Evolutionary conservation across 2,329 filamentous ascomycete genomes (phyloP).

Genomic region (Ophidiomyces ophidiicola): DNA sequence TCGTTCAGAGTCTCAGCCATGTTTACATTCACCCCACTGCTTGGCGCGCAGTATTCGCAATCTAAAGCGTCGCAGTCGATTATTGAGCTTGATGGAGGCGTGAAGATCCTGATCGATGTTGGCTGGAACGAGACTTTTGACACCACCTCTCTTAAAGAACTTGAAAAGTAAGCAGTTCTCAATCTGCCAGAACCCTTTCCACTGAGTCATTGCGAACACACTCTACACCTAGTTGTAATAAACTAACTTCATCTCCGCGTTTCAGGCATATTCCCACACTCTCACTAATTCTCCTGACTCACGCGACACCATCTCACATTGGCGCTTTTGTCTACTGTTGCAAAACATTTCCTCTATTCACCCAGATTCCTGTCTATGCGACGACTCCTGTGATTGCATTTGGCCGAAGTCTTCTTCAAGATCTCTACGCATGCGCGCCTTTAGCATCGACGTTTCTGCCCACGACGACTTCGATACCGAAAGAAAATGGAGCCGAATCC

Average conservation of each 20-base stretch:
- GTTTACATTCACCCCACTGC: slow-evolving; percentile 91
- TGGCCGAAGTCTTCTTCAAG: slow-evolving; percentile 78
- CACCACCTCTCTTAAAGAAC: slow-evolving; percentile 63
- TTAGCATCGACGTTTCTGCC: slow-evolving; percentile 77
- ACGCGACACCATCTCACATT: slow-evolving; percentile 81
- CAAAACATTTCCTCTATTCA: slow-evolving; percentile 88
- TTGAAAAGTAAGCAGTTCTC: slow-evolving; percentile 61
- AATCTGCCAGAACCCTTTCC: background rate
- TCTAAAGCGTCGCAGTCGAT: slow-evolving; percentile 88
- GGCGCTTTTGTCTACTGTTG: slow-evolving; percentile 93
- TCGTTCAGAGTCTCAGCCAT: slow-evolving; percentile 38
- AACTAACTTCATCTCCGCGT: background rate
- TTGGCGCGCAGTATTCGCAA: slow-evolving; percentile 71
- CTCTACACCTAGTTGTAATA: background rate
- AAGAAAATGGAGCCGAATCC: slow-evolving; percentile 20
- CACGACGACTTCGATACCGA: slow-evolving; percentile 50
- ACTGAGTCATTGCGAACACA: background rate
- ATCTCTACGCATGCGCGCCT: slow-evolving; percentile 81
- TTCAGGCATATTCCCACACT: slow-evolving; percentile 75
- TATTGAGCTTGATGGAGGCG: slow-evolving; percentile 86
- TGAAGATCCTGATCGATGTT: slow-evolving; percentile 88
- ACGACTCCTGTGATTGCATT: slow-evolving; percentile 88
- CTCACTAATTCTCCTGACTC: slow-evolving; percentile 85
- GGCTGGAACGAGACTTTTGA: slow-evolving; percentile 95
- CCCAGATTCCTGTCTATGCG: slow-evolving; percentile 84